These are phyloP conservation scores for Coemansia asiatica DNA, from an alignment of 192 early-diverging fungal species.

Conservation along the genomic window DNA sequence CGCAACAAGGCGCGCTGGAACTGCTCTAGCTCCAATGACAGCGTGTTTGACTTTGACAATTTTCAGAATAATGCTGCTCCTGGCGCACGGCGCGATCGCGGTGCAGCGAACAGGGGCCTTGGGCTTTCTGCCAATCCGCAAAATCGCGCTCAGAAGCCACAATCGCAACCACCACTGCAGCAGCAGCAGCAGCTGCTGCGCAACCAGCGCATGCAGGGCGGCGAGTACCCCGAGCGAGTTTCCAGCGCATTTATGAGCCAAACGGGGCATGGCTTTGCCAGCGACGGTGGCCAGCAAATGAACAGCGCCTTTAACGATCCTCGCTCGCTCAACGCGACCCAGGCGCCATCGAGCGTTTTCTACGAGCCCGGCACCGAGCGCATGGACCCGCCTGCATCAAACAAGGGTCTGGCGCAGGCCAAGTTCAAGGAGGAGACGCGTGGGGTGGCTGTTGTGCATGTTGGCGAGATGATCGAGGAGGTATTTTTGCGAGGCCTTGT, in stretches of 20 bases:
- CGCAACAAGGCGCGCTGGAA: conserved; percentile 30
- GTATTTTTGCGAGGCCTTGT: conserved; percentile 54
- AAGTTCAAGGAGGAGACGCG: conserved; percentile 56
- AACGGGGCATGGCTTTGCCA: neutral
- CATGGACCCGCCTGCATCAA: conserved; percentile 9
- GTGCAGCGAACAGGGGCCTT: neutral
- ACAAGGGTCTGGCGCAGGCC: conserved; percentile 46
- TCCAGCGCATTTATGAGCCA: conserved; percentile 25
- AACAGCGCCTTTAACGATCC: conserved; percentile 29
- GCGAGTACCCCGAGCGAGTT: conserved; percentile 25
- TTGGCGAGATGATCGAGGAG: conserved; percentile 52
- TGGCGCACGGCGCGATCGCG: conserved; percentile 15
- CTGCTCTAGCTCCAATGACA: conserved; percentile 28
- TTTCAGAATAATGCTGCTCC: conserved; percentile 9
- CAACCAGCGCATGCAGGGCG: conserved; percentile 1
- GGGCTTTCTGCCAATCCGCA: neutral
- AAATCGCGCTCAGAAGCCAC: too few species aligned
- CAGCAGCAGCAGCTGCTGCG: conserved; percentile 1
- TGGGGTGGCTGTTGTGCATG: conserved; percentile 52
- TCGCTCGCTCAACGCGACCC: conserved; percentile 44
- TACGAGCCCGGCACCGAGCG: conserved; percentile 37
- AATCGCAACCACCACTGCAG: neutral
- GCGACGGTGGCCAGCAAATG: conserved; percentile 15
- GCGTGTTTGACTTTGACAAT: conserved; percentile 49
- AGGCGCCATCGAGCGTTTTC: conserved; percentile 51